These are phyloP conservation scores for Russula compacta DNA, from an alignment of 768 basidiomycete genomes.

Conservation along the genomic window DNA sequence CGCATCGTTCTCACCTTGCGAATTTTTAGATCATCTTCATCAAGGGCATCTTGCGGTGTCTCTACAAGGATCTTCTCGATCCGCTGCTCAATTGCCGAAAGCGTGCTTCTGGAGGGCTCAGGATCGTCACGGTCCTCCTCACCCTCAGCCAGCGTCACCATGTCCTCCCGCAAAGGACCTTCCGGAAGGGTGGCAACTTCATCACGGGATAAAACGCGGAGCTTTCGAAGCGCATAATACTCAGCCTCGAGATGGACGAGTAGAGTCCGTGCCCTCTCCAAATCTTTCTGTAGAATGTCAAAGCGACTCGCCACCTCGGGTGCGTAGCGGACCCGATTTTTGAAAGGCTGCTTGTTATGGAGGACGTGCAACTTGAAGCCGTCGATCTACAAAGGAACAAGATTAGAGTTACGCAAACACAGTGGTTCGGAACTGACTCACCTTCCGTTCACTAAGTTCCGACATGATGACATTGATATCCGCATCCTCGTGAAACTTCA, in stretches of 20 bases:
- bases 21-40: constrained; percentile 56
- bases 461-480: constrained; percentile 68
- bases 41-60: constrained; percentile 51
- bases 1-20: constrained; percentile 50
- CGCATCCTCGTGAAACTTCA: constrained; percentile 75
- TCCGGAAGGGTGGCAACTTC: constrained; percentile 18
- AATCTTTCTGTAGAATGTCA: constrained; percentile 73
- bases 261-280: constrained; percentile 64
- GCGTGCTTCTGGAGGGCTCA: constrained; percentile 57
- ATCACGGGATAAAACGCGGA: constrained; percentile 23
- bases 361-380: constrained; percentile 90
- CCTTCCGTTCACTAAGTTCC: constrained; percentile 81
- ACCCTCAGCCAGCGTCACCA: constrained; percentile 19
- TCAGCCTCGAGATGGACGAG: constrained; percentile 71
- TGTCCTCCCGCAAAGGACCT: constrained; percentile 19
- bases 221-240: constrained; percentile 42
- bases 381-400: constrained; percentile 55
- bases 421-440: constrained; percentile 23
- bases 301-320: constrained; percentile 77
- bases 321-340: constrained; percentile 67
- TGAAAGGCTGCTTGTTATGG: constrained; percentile 69
- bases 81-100: constrained; percentile 71
- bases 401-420: background rate
- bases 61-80: constrained; percentile 70
- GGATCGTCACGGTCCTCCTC: constrained; percentile 35